phyloP scores from a whole-genome alignment of 73 alveolate species.

The Paramecium caudatum region DNA sequence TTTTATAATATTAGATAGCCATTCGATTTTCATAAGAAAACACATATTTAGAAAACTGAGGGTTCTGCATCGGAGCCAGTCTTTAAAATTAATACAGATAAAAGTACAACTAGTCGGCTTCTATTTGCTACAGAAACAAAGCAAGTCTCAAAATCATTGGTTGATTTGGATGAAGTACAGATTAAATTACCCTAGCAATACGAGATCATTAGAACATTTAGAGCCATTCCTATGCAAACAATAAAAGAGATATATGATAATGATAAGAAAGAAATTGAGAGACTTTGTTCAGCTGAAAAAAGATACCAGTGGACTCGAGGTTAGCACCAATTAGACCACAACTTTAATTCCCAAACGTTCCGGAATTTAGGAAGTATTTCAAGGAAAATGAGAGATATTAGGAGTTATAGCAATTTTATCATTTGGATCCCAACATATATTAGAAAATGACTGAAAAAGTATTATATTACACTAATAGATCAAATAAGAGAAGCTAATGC shows the following conservation, averaged over 20 bases:
- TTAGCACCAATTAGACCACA: slow-evolving; percentile 64
- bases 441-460: slow-evolving; percentile 34
- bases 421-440: slow-evolving; percentile 60
- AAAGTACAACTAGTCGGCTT: no score
- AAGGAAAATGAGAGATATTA: slow-evolving; percentile 45
- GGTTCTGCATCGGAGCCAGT: slow-evolving; percentile 34
- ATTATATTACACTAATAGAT: background rate
- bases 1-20: slow-evolving; percentile 15
- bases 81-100: background rate
- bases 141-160: background rate
- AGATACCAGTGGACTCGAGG: background rate
- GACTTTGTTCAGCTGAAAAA: background rate
- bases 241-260: slow-evolving; percentile 41
- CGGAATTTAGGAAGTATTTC: slow-evolving; percentile 44
- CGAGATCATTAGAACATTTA: background rate
- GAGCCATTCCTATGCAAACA: slow-evolving; percentile 31
- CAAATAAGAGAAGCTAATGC: slow-evolving; percentile 4
- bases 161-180: background rate
- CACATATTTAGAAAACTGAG: slow-evolving; percentile 1
- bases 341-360: background rate
- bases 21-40: slow-evolving; percentile 5
- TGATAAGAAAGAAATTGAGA: slow-evolving; percentile 22
- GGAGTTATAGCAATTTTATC: slow-evolving; percentile 27
- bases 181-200: background rate
- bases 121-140: background rate